These are phyloP conservation scores for Lentithecium fluviatile DNA, from an alignment of 495 filamentous ascomycete species.

Conservation along the genomic window DNA sequence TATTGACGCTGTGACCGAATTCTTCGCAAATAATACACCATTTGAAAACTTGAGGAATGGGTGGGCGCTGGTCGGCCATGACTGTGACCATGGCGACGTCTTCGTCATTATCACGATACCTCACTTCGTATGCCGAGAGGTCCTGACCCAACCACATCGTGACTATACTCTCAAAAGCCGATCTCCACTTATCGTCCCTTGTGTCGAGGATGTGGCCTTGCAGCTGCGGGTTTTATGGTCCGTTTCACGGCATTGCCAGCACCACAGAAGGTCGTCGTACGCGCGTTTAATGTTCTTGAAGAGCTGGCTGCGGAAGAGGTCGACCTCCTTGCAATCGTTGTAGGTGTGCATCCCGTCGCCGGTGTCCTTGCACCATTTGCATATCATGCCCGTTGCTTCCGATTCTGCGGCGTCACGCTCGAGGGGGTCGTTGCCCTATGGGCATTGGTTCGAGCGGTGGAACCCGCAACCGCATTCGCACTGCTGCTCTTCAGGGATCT, in stretches of 20 bases:
- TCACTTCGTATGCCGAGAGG: background rate
- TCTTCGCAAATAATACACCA: conserved; percentile 18
- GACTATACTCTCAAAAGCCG: conserved; percentile 3
- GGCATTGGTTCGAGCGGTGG: conserved; percentile 1
- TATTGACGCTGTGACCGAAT: background rate
- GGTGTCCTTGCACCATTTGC: conserved; percentile 15
- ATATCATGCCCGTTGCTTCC: conserved; percentile 7
- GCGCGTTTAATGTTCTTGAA: background rate
- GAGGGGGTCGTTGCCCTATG: conserved; percentile 4
- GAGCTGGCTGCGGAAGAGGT: background rate
- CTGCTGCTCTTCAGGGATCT: background rate
- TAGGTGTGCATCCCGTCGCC: conserved; percentile 8
- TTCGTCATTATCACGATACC: background rate
- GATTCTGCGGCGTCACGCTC: background rate
- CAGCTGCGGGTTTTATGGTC: conserved; percentile 12
- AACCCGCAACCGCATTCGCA: conserved; percentile 9
- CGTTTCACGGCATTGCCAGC: conserved; percentile 7
- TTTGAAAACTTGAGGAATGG: background rate
- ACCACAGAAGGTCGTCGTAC: conserved; percentile 15
- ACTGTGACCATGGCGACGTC: background rate
- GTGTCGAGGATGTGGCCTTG: background rate
- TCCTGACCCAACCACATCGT: background rate
- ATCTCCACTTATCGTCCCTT: background rate
- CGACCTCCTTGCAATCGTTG: conserved; percentile 2
- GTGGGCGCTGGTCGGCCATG: background rate